Evolutionary conservation across 169 alveolate genomes (phyloP), one percentile per base, ranked within the genome.

Genomic region (Ichthyophthirius multifiliis): DNA sequence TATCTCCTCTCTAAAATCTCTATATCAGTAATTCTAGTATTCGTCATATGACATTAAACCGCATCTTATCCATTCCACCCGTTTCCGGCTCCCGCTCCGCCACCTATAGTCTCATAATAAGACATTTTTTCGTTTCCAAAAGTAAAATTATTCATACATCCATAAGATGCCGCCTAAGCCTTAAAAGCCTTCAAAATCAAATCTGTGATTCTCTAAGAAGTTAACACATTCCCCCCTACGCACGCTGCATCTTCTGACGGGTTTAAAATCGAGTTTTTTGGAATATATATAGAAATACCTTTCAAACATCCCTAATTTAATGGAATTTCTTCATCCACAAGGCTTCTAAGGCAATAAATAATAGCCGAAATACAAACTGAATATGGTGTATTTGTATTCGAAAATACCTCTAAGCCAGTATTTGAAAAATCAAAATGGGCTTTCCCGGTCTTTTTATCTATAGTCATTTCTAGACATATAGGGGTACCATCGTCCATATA

Each of bases 41-140:
- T 94, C 1, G 98, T 94, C 98, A 94, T 94, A 83, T 94, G 98
- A 23, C 94, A 85, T 63, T 94, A 93, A 32, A 93, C 93, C 30
- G 94, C 96, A 63, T 80, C 48, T 73, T 83, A 84, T 9, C 98
- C 98, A 63, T 88, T n/a, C 92, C 94, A 91, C 4, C 75, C 16
- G 10, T 91, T 87, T 1, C 96, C 96, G 16, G 98, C 98, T 23
- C 98, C 98, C 1, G 93, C 81, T 0, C 97, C 98, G 27, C 97
- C 97, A 30, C 92, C 94, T 3, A 94, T 92, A 4, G 97, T 94
- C 75, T 94, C 97, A 83, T 93, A 93, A 82, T 86, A 94, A 5
- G 93, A 92, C 39, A 89, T 74, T 4, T 46, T 23, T 10, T 74
- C 82, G 48, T 86, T 85, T 27, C 97, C 98, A 48, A 94, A 94